Evolutionary conservation across 352 stramenopile species (phyloP).

Genomic region (Thalassiosira gravida): DNA sequence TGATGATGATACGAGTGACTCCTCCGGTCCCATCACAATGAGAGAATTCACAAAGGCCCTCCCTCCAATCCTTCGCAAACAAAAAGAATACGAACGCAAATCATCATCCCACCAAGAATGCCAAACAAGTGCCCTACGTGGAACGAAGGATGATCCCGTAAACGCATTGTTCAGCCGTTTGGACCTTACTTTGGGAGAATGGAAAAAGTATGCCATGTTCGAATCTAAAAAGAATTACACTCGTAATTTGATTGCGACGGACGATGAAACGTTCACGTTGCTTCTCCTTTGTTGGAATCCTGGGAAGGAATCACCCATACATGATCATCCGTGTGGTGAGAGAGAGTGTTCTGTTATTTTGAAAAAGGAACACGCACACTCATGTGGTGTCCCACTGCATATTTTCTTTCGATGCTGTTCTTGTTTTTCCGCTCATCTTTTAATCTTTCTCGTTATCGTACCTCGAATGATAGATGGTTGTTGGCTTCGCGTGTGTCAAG

Average conservation of each 20-base stretch:
- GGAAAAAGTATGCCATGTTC: constrained; percentile 87
- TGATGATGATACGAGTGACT: background rate
- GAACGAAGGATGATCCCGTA: constrained; percentile 33
- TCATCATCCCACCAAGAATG: constrained; percentile 23
- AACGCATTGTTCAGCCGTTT: constrained; percentile 34
- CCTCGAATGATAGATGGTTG: constrained; percentile 86
- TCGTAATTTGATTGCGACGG: constrained; percentile 92
- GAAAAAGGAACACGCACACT: too few species aligned
- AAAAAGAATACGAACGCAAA: constrained; percentile 26
- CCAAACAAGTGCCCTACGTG: constrained; percentile 5
- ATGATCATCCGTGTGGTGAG: constrained; percentile 87
- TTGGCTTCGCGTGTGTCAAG: constrained; percentile 90
- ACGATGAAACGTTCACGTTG: constrained; percentile 91
- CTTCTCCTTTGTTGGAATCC: constrained; percentile 93
- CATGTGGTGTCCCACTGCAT: too few species aligned
- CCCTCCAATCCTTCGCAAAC: constrained; percentile 23
- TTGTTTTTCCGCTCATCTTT: too few species aligned
- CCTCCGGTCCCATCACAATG: constrained; percentile 13
- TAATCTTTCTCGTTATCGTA: constrained; percentile 41
- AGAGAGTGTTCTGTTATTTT: background rate
- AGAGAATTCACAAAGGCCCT: constrained; percentile 38
- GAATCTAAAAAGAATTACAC: constrained; percentile 90
- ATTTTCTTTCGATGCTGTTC: too few species aligned
- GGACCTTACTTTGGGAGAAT: constrained; percentile 51
- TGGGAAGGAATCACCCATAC: constrained; percentile 88